phyloP scores from a whole-genome alignment of 2,329 filamentous ascomycete species.

The Clarireedia monteithiana region DNA sequence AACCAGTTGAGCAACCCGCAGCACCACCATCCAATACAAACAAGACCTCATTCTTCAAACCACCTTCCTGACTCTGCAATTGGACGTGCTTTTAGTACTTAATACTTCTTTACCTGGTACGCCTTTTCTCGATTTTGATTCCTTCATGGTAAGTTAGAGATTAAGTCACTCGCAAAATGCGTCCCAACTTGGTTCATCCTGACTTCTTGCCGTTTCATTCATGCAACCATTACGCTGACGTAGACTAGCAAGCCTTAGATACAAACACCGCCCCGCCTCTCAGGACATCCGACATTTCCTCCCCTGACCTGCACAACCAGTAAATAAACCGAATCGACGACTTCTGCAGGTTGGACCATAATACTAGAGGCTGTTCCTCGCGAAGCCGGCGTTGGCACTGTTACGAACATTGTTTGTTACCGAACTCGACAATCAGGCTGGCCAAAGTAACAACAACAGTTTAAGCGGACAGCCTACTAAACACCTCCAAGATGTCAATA shows the following conservation, averaged over 20 bases:
- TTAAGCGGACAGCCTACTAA: not conserved
- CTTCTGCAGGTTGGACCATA: not conserved
- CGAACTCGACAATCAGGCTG: conserved; percentile 5
- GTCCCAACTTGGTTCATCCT: not conserved
- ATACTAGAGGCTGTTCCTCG: not conserved
- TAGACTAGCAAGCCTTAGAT: conserved; percentile 26
- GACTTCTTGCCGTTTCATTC: conserved; percentile 15
- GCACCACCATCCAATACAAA: too few species aligned
- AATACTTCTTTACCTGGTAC: not conserved
- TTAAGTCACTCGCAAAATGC: not conserved
- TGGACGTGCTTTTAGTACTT: not conserved
- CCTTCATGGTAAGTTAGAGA: not conserved
- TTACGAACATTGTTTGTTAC: conserved; percentile 2
- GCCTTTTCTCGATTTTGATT: not conserved
- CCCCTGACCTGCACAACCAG: conserved; percentile 12
- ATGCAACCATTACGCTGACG: conserved; percentile 26
- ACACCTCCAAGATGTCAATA: conserved; percentile 49
- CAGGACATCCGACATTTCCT: conserved; percentile 9
- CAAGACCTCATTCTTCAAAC: too few species aligned
- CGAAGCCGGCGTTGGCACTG: not conserved
- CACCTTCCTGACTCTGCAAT: too few species aligned
- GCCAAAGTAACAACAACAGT: conserved; percentile 6
- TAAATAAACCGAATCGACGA: not conserved
- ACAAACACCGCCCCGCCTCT: conserved; percentile 23
- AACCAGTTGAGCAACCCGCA: too few species aligned